Evolutionary conservation across 305 asterid species (phyloP).

Genomic region (Solanum hybrid): DNA sequence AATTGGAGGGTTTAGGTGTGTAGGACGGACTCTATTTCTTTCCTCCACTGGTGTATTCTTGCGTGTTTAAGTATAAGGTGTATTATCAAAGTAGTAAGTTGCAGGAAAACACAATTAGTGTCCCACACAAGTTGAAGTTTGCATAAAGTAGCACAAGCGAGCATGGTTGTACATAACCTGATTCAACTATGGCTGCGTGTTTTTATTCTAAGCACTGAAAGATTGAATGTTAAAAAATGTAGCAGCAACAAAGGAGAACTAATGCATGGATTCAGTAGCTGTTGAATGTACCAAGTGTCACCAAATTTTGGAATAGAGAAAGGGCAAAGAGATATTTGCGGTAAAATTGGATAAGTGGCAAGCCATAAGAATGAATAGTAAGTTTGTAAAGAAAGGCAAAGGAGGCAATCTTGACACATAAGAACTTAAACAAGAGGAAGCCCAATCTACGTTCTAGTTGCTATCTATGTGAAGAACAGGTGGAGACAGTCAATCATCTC

Average conservation of each 20-base stretch:
- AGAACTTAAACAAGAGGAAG: not conserved
- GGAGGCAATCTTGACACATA: not conserved
- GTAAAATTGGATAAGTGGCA: not conserved
- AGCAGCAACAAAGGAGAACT: not conserved
- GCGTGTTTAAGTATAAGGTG: not conserved
- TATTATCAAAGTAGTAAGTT: not conserved
- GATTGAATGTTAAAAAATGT: not conserved
- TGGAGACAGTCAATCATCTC: not conserved
- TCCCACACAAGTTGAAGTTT: not conserved
- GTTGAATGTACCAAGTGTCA: not conserved
- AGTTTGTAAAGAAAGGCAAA: not conserved
- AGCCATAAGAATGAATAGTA: not conserved
- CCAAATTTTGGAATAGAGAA: not conserved
- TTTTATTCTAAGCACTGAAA: not conserved
- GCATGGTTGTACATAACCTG: too few species aligned
- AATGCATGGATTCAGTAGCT: not conserved
- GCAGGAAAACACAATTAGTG: not conserved
- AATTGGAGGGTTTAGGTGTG: not conserved
- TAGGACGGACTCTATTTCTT: not conserved
- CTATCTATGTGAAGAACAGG: not conserved
- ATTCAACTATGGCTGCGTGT: not conserved
- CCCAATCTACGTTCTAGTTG: not conserved
- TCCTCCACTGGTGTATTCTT: not conserved
- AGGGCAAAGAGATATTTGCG: not conserved
- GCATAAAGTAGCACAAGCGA: not conserved